A percentile compares a stretch with the other conserved stretches of the same genome.
These are phyloP conservation scores for Calycina marina DNA, from an alignment of 2,329 filamentous ascomycete species.

Conservation along the genomic window DNA sequence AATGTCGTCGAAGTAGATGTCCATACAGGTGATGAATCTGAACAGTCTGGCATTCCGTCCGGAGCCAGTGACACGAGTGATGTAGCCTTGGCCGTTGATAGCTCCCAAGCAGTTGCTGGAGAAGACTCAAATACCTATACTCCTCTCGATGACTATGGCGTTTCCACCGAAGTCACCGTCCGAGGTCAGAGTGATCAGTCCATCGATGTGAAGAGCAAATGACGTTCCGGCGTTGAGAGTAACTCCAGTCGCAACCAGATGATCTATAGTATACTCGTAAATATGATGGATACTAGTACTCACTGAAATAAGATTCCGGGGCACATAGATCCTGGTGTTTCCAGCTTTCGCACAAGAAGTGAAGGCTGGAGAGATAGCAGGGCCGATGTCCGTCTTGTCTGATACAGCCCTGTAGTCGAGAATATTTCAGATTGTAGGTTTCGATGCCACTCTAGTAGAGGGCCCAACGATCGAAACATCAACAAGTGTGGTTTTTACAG, in stretches of 20 bases:
- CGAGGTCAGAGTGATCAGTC: constrained; percentile 15
- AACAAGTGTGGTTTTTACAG: no score
- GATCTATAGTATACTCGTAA: not conserved
- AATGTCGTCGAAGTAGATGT: constrained; percentile 21
- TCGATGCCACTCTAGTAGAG: constrained; percentile 17
- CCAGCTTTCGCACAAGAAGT: constrained; percentile 16
- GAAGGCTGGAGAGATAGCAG: constrained; percentile 20
- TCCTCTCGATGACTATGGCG: constrained; percentile 10
- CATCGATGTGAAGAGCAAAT: constrained; percentile 25
- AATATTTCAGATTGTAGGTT: constrained; percentile 22
- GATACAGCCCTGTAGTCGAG: constrained; percentile 21
- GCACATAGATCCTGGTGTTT: constrained; percentile 9
- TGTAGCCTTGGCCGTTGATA: constrained; percentile 24
- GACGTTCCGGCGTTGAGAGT: constrained; percentile 18
- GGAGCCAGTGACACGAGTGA: constrained; percentile 17
- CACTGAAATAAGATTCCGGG: constrained; percentile 10
- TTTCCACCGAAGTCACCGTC: constrained; percentile 9
- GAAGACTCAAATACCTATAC: constrained; percentile 23
- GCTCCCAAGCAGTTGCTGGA: constrained; percentile 23
- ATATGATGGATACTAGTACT: not conserved
- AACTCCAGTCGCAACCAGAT: constrained; percentile 7
- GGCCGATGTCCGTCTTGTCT: constrained; percentile 21
- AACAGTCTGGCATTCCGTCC: constrained; percentile 14
- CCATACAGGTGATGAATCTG: constrained; percentile 13
- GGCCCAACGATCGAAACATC: no score